phyloP scores from a whole-genome alignment of 805 yeast species.

The Pachysolen tannophilus region DNA sequence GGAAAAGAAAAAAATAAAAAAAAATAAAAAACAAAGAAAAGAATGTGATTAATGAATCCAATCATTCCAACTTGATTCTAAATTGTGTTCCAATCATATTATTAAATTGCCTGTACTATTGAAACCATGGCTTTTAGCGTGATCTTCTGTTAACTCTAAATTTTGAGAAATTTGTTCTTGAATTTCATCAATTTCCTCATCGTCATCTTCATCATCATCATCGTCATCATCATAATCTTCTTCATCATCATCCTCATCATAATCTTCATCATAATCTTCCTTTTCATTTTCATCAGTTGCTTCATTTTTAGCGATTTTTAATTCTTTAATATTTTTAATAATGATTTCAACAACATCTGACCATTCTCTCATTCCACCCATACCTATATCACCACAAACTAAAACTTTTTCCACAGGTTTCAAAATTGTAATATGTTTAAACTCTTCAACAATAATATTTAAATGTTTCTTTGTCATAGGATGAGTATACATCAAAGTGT shows the following conservation, averaged over 20 bases:
- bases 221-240: conserved; percentile 32
- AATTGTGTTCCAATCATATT: no score
- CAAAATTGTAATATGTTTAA: conserved; percentile 93
- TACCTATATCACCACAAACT: conserved; percentile 96
- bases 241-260: conserved; percentile 30
- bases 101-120: conserved; percentile 7
- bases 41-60: no score
- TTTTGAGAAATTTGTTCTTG: conserved; percentile 3
- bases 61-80: no score
- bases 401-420: conserved; percentile 93
- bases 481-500: conserved; percentile 83
- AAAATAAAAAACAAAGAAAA: no score
- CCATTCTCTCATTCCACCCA: conserved; percentile 99
- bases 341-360: conserved; percentile 85
- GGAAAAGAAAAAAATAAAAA: no score
- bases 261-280: conserved; percentile 36
- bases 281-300: conserved; percentile 44
- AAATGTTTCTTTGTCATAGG: conserved; percentile 82
- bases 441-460: conserved; percentile 69
- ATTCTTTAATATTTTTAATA: conserved; percentile 62
- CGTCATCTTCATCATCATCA: conserved; percentile 27
- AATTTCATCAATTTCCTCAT: conserved; percentile 13
- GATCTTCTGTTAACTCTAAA: conserved; percentile 4
- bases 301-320: conserved; percentile 29
- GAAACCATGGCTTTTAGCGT: conserved; percentile 5